These are phyloP conservation scores for Papiliotrema fonsecae DNA, from an alignment of 1,284 basidiomycete species.

Conservation along the genomic window DNA sequence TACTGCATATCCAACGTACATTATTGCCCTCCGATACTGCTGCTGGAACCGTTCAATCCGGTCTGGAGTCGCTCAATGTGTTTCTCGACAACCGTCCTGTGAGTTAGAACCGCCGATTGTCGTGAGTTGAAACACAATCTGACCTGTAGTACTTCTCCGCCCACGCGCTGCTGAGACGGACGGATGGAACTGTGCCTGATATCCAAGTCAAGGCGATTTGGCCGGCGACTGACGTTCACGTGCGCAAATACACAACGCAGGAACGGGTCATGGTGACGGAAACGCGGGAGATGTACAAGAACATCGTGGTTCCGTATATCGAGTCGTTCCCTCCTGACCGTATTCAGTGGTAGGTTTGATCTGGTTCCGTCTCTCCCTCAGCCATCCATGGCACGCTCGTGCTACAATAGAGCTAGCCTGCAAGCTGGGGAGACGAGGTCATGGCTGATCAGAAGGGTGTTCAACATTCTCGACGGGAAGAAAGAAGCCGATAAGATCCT, in stretches of 20 bases:
- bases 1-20: constrained; percentile 60
- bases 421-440: too few species aligned
- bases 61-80: constrained; percentile 26
- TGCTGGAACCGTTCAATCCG: constrained; percentile 14
- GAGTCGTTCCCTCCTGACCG: constrained; percentile 64
- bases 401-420: too few species aligned
- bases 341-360: constrained; percentile 65
- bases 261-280: constrained; percentile 68
- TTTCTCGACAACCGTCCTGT: constrained; percentile 39
- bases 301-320: constrained; percentile 74
- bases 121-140: not conserved
- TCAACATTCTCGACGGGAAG: constrained; percentile 73
- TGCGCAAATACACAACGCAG: constrained; percentile 81
- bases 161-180: constrained; percentile 28
- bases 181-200: constrained; percentile 26
- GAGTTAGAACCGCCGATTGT: constrained; percentile 46
- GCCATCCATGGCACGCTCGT: too few species aligned
- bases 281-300: constrained; percentile 67
- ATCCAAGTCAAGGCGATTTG: constrained; percentile 62
- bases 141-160: constrained; percentile 45
- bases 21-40: constrained; percentile 49
- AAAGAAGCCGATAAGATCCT: constrained; percentile 76
- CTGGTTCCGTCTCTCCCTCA: not conserved
- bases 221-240: constrained; percentile 76
- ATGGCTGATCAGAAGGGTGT: constrained; percentile 62